Conservation (phyloP, 2,329 filamentous ascomycete genomes). For the Plenodomus tracheiphilus region DNA sequence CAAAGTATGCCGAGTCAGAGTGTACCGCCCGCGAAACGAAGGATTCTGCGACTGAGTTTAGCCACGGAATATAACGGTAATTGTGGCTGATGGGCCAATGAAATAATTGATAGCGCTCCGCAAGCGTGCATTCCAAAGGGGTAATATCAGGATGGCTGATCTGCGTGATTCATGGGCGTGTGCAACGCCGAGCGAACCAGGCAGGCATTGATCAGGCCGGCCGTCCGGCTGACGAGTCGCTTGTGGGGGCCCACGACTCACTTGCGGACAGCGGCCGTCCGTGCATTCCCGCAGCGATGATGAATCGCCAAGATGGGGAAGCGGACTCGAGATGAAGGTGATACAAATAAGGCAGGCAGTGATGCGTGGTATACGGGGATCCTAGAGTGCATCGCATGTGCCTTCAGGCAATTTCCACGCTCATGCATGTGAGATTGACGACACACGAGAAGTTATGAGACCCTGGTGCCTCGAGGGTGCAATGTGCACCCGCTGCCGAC, state of each 20-base stretch:
- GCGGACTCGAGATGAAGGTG: background rate
- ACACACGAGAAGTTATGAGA: background rate
- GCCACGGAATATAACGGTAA: background rate
- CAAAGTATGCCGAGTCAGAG: background rate
- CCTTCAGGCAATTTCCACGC: background rate
- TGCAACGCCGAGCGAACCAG: background rate
- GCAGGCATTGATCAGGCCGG: background rate
- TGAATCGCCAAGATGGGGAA: background rate
- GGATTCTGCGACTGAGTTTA: background rate
- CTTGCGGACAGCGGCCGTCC: background rate
- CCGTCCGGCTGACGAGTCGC: background rate
- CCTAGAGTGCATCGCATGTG: background rate
- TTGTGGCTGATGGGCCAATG: background rate
- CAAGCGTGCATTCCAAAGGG: background rate
- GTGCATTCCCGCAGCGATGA: background rate
- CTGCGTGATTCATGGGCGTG: background rate
- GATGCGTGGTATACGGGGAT: background rate
- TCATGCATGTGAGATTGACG: background rate
- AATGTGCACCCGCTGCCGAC: background rate
- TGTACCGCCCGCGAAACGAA: background rate
- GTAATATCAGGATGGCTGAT: background rate
- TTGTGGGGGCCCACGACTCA: background rate
- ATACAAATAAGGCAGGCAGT: background rate
- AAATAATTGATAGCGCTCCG: background rate
- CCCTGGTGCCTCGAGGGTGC: background rate